Evolutionary conservation across 805 yeast species (phyloP), one percentile per base, ranked within the genome.

Genomic region (Metschnikowia hibisci): DNA sequence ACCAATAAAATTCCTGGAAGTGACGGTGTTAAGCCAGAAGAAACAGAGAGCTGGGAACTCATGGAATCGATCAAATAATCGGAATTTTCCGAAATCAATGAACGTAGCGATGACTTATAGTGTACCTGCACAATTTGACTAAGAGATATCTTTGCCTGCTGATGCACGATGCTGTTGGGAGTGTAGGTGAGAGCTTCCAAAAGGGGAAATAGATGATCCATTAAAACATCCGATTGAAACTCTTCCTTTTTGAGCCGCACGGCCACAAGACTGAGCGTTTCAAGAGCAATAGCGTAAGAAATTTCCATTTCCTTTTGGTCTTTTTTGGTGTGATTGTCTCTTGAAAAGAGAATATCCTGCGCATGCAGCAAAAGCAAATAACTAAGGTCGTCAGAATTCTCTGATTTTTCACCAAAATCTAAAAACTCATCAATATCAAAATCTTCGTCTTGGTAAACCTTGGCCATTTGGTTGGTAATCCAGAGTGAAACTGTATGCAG

Each of bases 51-150:
- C 48, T 76, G 77, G 23, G 80, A 62, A 3, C 95, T 83, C n/a
- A 89, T 67, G 0, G 88, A 66, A 57, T 93, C 97, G 12, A 89
- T 67, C 14, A 91, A 62, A 56, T 90, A 90, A 54, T 91, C 96
- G 44, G 81, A 73, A 58, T 89, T 91, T 20, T 78, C 80, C 29
- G 73, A 54, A 2, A 93, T 69, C 45, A 91, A 57, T 3, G 62
- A 61, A 27, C 66, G 66, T 2, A 90, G 61, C 0, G 87, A 78
- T 0, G 83, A 83, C 27, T 66, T 54, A 12, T 63, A 60, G 46
- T 82, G 84, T 10, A 81, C 64, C 4, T 67, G 58, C 12, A 62
- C 53, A 1, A 70, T 63, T 8, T 61, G 50, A 0, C 87, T 76
- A 4, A 90, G 64, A 3, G 77, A 65, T 14, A 66, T 45, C 3